Conservation (phyloP, 768 basidiomycete genomes). For the Macrolepiota albuminosa region DNA sequence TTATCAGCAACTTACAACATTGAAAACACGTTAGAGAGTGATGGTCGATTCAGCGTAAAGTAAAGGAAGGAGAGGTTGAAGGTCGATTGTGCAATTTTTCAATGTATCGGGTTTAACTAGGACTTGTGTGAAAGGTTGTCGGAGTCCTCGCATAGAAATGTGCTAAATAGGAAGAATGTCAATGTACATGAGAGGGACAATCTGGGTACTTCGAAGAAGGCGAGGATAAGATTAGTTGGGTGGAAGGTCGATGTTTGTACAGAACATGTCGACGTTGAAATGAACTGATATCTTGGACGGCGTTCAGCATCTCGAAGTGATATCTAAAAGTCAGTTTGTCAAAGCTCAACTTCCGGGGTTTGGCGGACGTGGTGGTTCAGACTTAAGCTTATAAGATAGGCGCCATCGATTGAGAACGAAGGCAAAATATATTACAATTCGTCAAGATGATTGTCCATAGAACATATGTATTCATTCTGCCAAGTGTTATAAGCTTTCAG, state of each 20-base stretch:
- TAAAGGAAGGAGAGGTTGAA: slow-evolving; percentile 1
- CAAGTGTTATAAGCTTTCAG: background rate
- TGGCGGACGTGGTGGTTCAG: no score
- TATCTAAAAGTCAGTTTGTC: background rate
- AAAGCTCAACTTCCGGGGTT: background rate
- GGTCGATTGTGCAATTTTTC: slow-evolving; percentile 13
- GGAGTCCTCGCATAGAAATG: background rate
- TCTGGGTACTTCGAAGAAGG: background rate
- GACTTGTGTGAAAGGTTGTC: slow-evolving; percentile 8
- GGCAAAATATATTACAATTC: background rate
- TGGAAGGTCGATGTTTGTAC: background rate
- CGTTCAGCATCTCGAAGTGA: background rate
- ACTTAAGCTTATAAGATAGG: background rate
- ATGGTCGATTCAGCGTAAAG: background rate
- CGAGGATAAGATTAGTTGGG: background rate
- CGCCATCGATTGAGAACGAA: background rate
- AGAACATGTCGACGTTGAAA: background rate
- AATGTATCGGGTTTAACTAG: slow-evolving; percentile 16
- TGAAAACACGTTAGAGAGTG: no score
- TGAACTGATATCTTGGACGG: no score
- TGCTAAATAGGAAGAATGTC: background rate
- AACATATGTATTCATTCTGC: background rate
- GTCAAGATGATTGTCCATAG: background rate
- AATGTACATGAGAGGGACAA: background rate
- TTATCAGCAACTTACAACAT: background rate